Base-by-base conservation (phyloP, 306 rosid species). In the Canavalia ensiformis region DNA sequence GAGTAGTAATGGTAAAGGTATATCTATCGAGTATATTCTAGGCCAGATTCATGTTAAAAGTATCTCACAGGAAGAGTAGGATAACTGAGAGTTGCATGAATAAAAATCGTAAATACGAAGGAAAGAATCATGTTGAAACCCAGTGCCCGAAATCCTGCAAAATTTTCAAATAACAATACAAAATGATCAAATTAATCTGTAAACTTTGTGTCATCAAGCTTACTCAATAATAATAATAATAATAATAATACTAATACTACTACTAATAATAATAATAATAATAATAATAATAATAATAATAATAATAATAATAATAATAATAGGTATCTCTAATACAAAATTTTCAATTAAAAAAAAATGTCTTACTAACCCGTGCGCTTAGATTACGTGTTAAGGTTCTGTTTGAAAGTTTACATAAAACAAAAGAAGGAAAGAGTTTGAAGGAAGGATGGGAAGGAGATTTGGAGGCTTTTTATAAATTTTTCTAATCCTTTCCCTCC, bases 21-120 rank as follows among this genome's bases (percentile, higher is more conserved):
- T 12, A 63, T 42, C 25, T 18, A 18, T 18, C 5, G 6, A 13
- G 30, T 11, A 75, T 3, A 57, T 18, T 18, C 9, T 30, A 51
- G 29, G 42, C 3, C 18, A 72, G 55, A 55, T 50, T 74, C 51
- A 13, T 49, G 55, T 46, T 8, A 31, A 39, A 72, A 62, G 25
- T 75, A 59, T 34, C 95, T 92, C 75, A 93, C 97, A 8, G 94
- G 94, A 52, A 86, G 88, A 68, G 97, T 93, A 4, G 84, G 41
- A 77, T 89, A 91, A 39, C 97, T 93, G 63, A 88, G 46, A 57
- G 90, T 75, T 47, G 5, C 85, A 80, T 91, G 94, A 39, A 84
- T 31, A 41, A 79, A 8, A 64, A 93, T 45, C 77, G 81, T 64
- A 46, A 84, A 47, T 25, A 89, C 5, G 65, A 93, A 83, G n/a